Percentiles rank a stretch among this genome's conserved stretches.
These are phyloP conservation scores for Coix lacrymajobi DNA, from an alignment of 176 grass and related monocot genomes.

Conservation along the genomic window DNA sequence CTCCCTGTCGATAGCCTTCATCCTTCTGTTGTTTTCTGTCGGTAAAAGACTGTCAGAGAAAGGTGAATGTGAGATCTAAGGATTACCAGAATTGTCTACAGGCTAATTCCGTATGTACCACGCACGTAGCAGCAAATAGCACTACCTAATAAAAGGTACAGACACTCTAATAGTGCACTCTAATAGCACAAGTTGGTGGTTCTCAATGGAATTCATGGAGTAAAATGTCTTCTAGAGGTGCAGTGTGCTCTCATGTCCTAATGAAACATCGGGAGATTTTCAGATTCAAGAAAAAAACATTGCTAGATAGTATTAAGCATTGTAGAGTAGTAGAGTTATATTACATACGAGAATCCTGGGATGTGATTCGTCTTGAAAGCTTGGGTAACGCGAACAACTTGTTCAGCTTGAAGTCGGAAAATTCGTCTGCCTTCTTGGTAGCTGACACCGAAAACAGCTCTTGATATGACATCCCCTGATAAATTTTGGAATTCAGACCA, in stretches of 20 bases:
- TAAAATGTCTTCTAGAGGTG: no score
- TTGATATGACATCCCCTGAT: conserved; percentile 59
- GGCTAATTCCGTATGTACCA: not conserved
- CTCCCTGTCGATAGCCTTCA: conserved; percentile 48
- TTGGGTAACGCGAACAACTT: conserved; percentile 26
- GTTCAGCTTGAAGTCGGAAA: conserved; percentile 51
- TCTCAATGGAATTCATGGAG: no score
- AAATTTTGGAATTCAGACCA: conserved; percentile 47
- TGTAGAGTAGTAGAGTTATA: not conserved
- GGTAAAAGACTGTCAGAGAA: conserved; percentile 37
- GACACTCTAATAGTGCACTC: not conserved
- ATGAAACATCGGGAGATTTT: no score
- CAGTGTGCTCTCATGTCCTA: no score
- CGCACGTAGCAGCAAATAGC: no score
- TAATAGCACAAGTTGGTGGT: no score
- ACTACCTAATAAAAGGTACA: not conserved
- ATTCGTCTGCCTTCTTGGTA: conserved; percentile 35
- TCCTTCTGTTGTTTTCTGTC: conserved; percentile 55
- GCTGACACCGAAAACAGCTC: conserved; percentile 50
- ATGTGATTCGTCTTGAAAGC: conserved; percentile 26
- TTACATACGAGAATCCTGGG: conserved; percentile 42
- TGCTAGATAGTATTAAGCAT: not conserved
- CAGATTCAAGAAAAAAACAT: no score
- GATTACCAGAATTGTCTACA: not conserved
- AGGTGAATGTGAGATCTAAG: not conserved